These are phyloP conservation scores for Bipolaris victoriae DNA, from an alignment of 2,329 filamentous ascomycete species.

Conservation along the genomic window DNA sequence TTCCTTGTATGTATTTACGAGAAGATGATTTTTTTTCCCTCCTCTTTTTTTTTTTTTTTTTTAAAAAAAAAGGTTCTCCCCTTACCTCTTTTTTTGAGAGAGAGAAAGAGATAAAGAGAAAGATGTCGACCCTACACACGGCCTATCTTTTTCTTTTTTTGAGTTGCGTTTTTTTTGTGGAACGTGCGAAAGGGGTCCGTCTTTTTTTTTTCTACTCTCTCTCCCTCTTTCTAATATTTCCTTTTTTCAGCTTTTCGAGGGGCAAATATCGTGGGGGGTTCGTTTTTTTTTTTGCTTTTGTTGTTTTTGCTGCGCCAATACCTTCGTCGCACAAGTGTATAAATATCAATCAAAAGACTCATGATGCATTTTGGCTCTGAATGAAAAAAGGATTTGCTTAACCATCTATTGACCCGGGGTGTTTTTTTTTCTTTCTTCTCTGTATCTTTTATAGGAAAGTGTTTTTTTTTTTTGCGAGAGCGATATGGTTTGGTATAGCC, in stretches of 20 bases:
- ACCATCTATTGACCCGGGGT: not conserved
- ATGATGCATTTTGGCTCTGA: not conserved
- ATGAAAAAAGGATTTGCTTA: not conserved
- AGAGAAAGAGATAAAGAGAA: no score
- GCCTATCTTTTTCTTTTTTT: not conserved
- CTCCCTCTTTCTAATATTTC: not conserved
- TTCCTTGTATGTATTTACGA: constrained; percentile 12
- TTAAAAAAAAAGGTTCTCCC: not conserved
- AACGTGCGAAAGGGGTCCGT: not conserved
- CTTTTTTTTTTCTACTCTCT: not conserved
- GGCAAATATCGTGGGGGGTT: not conserved
- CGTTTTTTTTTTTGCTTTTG: no score
- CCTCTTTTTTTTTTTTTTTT: not conserved
- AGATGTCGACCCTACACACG: no score
- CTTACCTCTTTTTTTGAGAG: not conserved
- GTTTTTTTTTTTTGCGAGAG: not conserved
- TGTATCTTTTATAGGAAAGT: not conserved
- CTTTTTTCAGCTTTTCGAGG: not conserved
- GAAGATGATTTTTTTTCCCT: constrained; percentile 8
- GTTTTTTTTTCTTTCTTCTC: not conserved
- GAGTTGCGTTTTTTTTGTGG: no score
- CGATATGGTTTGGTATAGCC: not conserved
- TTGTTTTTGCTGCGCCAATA: not conserved
- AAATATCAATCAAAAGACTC: not conserved
- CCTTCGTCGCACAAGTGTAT: not conserved